Percentiles rank a stretch among this genome's conserved stretches.
Evolutionary conservation across 495 filamentous ascomycete species (phyloP).

Genomic region (Penicillium subrubescens): DNA sequence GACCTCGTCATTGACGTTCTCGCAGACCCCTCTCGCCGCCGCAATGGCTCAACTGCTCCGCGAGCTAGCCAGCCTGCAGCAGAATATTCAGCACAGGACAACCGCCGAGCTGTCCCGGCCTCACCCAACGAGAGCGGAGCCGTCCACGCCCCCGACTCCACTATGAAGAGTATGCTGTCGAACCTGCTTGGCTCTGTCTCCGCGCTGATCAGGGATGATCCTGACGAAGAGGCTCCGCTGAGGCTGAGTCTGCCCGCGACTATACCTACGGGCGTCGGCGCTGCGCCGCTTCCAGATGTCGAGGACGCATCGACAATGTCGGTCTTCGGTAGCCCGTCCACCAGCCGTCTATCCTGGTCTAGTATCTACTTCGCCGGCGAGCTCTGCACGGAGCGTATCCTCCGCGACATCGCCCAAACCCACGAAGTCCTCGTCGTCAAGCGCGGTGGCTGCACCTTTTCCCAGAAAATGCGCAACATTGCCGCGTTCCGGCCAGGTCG

Average conservation of each 20-base stretch:
- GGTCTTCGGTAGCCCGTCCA: constrained; percentile 40
- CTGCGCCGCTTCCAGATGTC: constrained; percentile 71
- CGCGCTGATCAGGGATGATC: constrained; percentile 51
- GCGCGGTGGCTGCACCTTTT: constrained; percentile 84
- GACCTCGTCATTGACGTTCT: constrained; percentile 69
- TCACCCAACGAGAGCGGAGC: constrained; percentile 21
- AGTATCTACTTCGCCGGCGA: constrained; percentile 71
- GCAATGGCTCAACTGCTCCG: constrained; percentile 43
- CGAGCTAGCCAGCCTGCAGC: constrained; percentile 31
- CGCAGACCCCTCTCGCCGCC: constrained; percentile 40
- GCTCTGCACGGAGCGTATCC: constrained; percentile 65
- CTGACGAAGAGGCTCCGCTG: constrained; percentile 30
- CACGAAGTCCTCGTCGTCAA: constrained; percentile 82
- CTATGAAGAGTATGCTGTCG: constrained; percentile 53
- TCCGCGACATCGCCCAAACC: constrained; percentile 58
- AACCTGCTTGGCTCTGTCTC: constrained; percentile 62
- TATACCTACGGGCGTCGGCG: constrained; percentile 72
- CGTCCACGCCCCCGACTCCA: constrained; percentile 46
- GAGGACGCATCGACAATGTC: constrained; percentile 55
- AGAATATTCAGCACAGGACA: constrained; percentile 21
- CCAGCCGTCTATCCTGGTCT: constrained; percentile 60
- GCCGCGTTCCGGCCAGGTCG: constrained; percentile 68
- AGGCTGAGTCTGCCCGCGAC: constrained; percentile 64
- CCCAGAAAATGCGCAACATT: constrained; percentile 79
- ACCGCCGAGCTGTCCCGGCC: constrained; percentile 21